Conservation (phyloP, 352 stramenopile species). For the Phytopythium litorale region DNA sequence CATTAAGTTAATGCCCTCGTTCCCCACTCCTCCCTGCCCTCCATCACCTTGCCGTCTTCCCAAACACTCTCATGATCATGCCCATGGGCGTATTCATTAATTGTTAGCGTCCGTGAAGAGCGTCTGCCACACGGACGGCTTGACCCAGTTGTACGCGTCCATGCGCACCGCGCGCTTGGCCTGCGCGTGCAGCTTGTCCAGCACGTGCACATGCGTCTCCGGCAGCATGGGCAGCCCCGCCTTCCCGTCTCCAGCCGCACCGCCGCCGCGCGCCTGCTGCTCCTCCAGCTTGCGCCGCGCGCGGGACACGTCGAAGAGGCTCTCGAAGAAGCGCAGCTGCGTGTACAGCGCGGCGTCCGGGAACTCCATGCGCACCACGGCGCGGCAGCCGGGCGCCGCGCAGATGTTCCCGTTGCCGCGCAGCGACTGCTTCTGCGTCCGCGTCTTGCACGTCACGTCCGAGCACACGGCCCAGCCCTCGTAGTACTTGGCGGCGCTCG, state of each 20-base stretch:
- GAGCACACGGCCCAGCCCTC: constrained; percentile 92
- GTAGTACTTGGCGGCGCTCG: constrained; percentile 86
- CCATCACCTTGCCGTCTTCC: too few relatives aligned
- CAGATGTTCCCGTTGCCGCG: constrained; percentile 91
- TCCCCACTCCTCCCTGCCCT: too few relatives aligned
- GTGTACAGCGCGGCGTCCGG: constrained; percentile 91
- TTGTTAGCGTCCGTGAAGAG: constrained; percentile 53
- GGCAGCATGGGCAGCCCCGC: constrained; percentile 46
- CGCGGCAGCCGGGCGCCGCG: constrained; percentile 90
- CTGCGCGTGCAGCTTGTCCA: constrained; percentile 78
- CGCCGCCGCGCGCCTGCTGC: constrained; percentile 43
- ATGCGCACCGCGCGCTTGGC: constrained; percentile 73
- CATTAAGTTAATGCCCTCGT: too few relatives aligned
- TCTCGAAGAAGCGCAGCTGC: constrained; percentile 97
- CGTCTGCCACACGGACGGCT: constrained; percentile 88
- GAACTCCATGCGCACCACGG: constrained; percentile 86
- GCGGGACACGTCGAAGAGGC: constrained; percentile 93
- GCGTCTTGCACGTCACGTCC: constrained; percentile 92
- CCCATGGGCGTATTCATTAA: neutral
- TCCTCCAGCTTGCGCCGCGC: constrained; percentile 80
- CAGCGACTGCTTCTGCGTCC: constrained; percentile 95
- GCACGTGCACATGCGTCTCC: constrained; percentile 62
- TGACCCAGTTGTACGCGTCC: constrained; percentile 94
- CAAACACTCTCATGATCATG: too few relatives aligned
- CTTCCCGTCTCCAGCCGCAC: constrained; percentile 10